Percentiles rank a stretch among this genome's conserved stretches.
These are phyloP conservation scores for Plasmodium yoelii DNA, from an alignment of 169 alveolate species.

Conservation along the genomic window DNA sequence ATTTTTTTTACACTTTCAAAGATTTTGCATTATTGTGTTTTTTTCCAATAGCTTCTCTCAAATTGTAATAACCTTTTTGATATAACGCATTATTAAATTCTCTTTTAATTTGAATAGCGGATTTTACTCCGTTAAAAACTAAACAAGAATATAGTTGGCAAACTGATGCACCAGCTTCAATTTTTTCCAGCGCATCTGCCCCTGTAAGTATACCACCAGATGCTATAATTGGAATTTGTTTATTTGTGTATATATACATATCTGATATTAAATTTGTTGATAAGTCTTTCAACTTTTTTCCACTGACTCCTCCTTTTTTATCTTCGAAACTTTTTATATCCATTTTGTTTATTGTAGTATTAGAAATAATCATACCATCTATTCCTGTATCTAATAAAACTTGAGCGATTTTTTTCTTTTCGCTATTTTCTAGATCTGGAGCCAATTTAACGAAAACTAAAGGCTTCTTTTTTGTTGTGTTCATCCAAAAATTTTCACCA, in stretches of 20 bases:
- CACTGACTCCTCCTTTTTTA: slow-evolving; percentile 90
- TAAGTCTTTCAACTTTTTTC: slow-evolving; percentile 83
- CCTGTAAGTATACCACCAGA: slow-evolving; percentile 92
- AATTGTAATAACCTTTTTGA: slow-evolving; percentile 68
- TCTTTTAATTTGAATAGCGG: slow-evolving; percentile 57
- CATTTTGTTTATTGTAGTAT: slow-evolving; percentile 85
- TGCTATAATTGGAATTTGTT: slow-evolving; percentile 88
- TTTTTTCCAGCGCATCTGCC: slow-evolving; percentile 87
- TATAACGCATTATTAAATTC: slow-evolving; percentile 45
- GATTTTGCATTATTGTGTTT: background rate
- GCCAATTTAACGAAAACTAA: slow-evolving; percentile 69
- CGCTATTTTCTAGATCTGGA: slow-evolving; percentile 87
- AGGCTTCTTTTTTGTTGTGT: slow-evolving; percentile 77
- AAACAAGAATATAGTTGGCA: slow-evolving; percentile 87
- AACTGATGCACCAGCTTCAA: slow-evolving; percentile 91
- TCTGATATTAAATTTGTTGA: slow-evolving; percentile 86
- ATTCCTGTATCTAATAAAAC: slow-evolving; percentile 85
- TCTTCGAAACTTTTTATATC: slow-evolving; percentile 14
- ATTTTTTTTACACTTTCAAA: no score
- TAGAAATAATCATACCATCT: slow-evolving; percentile 89
- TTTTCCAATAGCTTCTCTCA: slow-evolving; percentile 65
- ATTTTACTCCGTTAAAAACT: slow-evolving; percentile 80
- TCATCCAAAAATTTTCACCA: slow-evolving; percentile 32
- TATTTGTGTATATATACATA: slow-evolving; percentile 85
- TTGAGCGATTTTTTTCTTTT: slow-evolving; percentile 87